Percentiles rank a stretch among this genome's conserved stretches.
Evolutionary conservation across 768 basidiomycete genomes (phyloP).

Genomic region (Calvatia gigantea): DNA sequence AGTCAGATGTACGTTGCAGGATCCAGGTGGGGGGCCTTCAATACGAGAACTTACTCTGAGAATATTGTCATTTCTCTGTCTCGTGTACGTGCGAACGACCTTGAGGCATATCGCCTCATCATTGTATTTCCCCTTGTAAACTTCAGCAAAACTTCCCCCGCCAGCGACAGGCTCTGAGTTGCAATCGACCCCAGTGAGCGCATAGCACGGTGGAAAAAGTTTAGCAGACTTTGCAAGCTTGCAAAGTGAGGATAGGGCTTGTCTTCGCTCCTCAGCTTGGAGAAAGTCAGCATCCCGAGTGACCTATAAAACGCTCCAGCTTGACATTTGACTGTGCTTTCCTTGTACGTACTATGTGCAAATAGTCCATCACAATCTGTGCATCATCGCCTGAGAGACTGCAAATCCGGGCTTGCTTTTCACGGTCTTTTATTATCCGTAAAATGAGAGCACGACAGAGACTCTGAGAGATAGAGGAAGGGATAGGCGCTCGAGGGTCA

Average conservation of each 20-base stretch:
- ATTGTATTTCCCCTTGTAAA: background rate
- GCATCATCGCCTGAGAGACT: too few relatives aligned
- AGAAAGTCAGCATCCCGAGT: background rate
- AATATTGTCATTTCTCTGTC: background rate
- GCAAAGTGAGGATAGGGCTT: background rate
- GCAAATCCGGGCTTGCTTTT: too few relatives aligned
- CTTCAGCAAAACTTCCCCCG: background rate
- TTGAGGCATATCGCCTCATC: background rate
- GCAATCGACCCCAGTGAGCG: background rate
- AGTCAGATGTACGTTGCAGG: background rate
- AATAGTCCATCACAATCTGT: too few relatives aligned
- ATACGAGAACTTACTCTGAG: background rate
- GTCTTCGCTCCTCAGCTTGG: background rate
- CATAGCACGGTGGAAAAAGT: background rate
- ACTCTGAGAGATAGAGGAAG: too few relatives aligned
- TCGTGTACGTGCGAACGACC: slow-evolving; percentile 3
- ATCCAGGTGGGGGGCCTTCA: too few relatives aligned
- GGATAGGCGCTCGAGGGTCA: too few relatives aligned
- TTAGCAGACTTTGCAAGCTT: background rate
- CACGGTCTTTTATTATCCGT: too few relatives aligned
- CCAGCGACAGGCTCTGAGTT: background rate
- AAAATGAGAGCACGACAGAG: too few relatives aligned
- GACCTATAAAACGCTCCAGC: too few relatives aligned
- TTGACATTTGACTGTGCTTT: too few relatives aligned
- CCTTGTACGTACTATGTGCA: too few relatives aligned